Evolutionary conservation across 768 basidiomycete species (phyloP).

Genomic region (Panaeolus cyanescens): DNA sequence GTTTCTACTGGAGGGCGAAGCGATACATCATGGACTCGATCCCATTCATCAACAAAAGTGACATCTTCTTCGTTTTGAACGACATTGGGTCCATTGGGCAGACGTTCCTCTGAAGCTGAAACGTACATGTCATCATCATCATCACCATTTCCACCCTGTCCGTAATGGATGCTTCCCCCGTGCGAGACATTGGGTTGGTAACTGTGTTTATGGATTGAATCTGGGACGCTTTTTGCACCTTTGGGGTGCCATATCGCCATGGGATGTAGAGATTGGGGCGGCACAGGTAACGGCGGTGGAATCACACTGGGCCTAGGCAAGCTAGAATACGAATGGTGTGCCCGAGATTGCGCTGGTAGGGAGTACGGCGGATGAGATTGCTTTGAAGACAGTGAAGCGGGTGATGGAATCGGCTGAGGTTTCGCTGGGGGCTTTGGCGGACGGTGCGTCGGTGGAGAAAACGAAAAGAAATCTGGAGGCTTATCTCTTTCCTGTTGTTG

Average conservation of each 20-base stretch:
- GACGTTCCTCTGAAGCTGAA: background rate
- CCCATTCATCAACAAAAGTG: background rate
- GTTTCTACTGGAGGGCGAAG: background rate
- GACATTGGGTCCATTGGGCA: background rate
- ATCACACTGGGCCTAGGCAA: background rate
- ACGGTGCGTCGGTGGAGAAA: background rate
- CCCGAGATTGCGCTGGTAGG: background rate
- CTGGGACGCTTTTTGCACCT: background rate
- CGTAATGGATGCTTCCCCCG: background rate
- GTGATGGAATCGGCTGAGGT: background rate
- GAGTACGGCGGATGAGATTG: background rate
- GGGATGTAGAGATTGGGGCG: background rate
- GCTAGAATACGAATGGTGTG: background rate
- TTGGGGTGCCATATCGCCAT: background rate
- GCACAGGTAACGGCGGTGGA: background rate
- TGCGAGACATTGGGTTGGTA: background rate
- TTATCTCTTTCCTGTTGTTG: background rate
- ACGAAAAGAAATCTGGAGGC: background rate
- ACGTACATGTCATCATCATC: background rate
- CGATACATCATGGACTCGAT: background rate
- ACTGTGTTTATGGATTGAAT: background rate
- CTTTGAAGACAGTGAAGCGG: background rate
- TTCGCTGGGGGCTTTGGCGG: background rate
- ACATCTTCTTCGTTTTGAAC: background rate
- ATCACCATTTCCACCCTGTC: background rate